A percentile compares a stretch with the other conserved stretches of the same genome.
These are phyloP conservation scores for Excoecaria cochinchinensis DNA, from an alignment of 345 rosid genomes.

Conservation along the genomic window DNA sequence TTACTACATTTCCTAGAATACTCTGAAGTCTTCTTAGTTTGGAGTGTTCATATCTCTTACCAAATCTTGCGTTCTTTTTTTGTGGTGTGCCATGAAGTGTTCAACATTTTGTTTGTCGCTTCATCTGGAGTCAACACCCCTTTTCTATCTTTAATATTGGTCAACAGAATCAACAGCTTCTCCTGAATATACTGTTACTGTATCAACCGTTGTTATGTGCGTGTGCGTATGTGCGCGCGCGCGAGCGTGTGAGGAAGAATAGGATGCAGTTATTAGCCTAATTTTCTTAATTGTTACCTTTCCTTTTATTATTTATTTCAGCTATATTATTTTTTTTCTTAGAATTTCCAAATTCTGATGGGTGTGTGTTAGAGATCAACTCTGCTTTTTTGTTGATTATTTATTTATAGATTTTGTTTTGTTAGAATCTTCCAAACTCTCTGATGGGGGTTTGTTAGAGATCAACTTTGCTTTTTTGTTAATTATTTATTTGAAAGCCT, in stretches of 20 bases:
- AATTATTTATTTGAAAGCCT: neutral
- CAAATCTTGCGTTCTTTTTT: neutral
- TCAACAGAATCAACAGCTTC: no score
- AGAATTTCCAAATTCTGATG: neutral
- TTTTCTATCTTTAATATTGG: no score
- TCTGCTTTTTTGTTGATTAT: neutral
- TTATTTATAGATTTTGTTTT: neutral
- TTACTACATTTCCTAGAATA: neutral
- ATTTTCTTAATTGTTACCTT: neutral
- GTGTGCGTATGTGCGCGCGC: no score
- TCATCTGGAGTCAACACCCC: no score
- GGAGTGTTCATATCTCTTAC: neutral
- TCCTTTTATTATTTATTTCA: neutral
- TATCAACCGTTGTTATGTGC: no score
- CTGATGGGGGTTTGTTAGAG: neutral
- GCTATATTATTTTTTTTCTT: neutral
- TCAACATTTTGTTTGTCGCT: neutral
- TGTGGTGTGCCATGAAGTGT: neutral
- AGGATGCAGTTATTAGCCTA: no score
- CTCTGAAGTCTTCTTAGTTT: neutral
- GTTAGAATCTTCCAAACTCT: neutral
- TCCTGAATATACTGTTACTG: no score
- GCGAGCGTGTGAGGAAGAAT: no score
- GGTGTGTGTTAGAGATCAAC: neutral
- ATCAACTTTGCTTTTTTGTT: neutral